These are phyloP conservation scores for Chlamydomonas sp. DNA, from an alignment of 139 green algal species.

Conservation along the genomic window DNA sequence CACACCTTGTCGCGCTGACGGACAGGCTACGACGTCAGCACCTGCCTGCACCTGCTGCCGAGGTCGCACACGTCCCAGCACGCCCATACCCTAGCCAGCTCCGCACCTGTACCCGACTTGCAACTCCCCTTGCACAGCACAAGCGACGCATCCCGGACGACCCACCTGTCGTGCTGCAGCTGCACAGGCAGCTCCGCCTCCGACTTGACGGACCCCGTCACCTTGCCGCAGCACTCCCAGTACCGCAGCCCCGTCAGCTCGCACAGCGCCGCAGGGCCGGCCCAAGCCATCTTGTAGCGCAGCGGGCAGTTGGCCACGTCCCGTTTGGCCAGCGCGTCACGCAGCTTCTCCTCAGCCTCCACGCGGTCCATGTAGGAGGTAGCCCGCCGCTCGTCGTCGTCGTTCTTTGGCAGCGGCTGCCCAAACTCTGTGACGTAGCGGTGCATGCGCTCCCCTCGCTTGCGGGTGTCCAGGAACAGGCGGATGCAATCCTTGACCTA, in stretches of 20 bases:
- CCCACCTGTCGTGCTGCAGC: not conserved
- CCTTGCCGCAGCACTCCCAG: constrained; percentile 36
- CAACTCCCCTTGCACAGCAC: no score
- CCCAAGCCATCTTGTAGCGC: constrained; percentile 23
- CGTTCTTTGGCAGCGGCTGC: constrained; percentile 20
- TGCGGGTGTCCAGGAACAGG: constrained; percentile 29
- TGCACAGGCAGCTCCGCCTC: not conserved
- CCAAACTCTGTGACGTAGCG: constrained; percentile 37
- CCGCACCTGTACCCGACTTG: no score
- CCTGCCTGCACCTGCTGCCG: no score
- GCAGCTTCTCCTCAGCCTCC: constrained; percentile 30
- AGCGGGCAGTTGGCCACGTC: constrained; percentile 39
- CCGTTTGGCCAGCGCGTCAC: constrained; percentile 17
- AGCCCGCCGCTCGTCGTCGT: not conserved
- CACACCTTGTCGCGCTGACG: no score
- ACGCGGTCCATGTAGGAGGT: constrained; percentile 33
- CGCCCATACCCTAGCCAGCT: no score
- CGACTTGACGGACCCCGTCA: not conserved
- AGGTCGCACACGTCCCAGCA: no score
- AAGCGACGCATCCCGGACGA: not conserved
- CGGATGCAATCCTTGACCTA: constrained; percentile 51
- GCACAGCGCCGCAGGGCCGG: constrained; percentile 29
- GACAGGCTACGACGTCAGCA: no score
- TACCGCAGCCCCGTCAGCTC: constrained; percentile 36
- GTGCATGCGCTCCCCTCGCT: constrained; percentile 23